phyloP scores from a whole-genome alignment of 176 grass and related monocot species.

The Tillandsia fasciculata region DNA sequence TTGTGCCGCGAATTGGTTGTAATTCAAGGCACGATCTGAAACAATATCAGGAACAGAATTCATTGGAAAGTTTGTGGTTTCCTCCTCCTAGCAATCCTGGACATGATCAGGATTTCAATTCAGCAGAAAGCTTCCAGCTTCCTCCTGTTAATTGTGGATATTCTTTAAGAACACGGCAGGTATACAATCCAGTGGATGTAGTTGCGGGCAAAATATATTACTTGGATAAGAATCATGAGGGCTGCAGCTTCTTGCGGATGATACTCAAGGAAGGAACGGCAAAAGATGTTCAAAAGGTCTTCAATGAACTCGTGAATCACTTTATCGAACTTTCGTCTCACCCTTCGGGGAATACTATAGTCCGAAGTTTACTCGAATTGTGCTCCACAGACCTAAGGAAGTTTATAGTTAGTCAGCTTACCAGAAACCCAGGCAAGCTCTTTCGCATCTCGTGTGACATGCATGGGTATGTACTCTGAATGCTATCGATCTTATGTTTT shows the following conservation, averaged over 20 bases:
- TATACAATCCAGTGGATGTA: constrained; percentile 35
- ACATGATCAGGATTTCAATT: constrained; percentile 13
- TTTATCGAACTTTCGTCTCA: constrained; percentile 70
- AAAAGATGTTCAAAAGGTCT: constrained; percentile 45
- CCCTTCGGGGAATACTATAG: constrained; percentile 58
- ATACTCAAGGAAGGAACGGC: constrained; percentile 47
- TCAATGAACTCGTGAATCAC: constrained; percentile 48
- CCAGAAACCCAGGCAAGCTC: constrained; percentile 36
- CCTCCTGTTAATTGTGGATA: constrained; percentile 13
- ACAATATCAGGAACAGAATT: constrained; percentile 23
- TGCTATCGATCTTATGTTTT: not conserved
- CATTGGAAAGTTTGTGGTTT: constrained; percentile 12
- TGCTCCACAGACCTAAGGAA: constrained; percentile 47
- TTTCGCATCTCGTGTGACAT: constrained; percentile 52
- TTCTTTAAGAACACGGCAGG: constrained; percentile 8
- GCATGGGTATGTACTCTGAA: constrained; percentile 55
- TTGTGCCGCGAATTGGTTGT: constrained; percentile 15
- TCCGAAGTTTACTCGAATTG: constrained; percentile 62
- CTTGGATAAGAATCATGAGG: constrained; percentile 62
- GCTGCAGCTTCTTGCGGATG: constrained; percentile 50
- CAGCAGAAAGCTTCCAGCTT: constrained; percentile 16
- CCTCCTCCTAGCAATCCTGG: not conserved
- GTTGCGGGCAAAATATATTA: constrained; percentile 36
- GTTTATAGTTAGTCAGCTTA: constrained; percentile 58
- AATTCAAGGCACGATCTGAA: not conserved